Evolutionary conservation across 176 grass and related monocot species (phyloP), one percentile per base, ranked within the genome.

Genomic region (Bothriochloa decipiens): DNA sequence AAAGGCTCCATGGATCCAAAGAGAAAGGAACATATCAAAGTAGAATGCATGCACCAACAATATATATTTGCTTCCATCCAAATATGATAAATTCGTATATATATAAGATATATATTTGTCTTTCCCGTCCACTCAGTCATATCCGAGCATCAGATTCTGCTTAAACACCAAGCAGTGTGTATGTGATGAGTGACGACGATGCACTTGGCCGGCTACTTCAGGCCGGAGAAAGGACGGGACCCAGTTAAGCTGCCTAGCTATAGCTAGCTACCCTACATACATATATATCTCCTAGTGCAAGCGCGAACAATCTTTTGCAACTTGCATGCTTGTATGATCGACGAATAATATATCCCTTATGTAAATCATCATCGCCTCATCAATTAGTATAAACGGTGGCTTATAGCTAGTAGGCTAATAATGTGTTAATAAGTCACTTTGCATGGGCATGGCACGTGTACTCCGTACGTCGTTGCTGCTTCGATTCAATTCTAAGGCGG

Each of bases 81-180:
- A 79, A 49, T 58, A 46, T 23, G 20, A 39, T 78, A 74, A 18
- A 70, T 32, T 32, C 1, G 14, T 14, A 72, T 6, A 47, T 3
- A 28, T 28, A 60, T 33, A n/a, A 20, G 22, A 57, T 57, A 57
- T 57, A 18, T 62, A 22, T 62, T 53, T 79, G 3, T 17, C 50
- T 39, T 25, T 35, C 22, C 11, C 65, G 81, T 83, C 91, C 92
- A 91, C 52, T 78, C 10, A 62, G n/a, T 26, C 58, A 62, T 62
- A 62, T 62, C 58, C 29, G 41, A 81, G 96, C 77, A 99, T 89
- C 91, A 90, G 96, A 99, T 99, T 92, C 96, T 99, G 93, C 96
- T 92, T 99, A 86, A 94, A 88, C 87, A 96, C 85, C 89, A 99
- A 94, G 93, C 96, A 66, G 13, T 70, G 7, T 64, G 16, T 41